Conservation (phyloP, 208 protist species). For the Crithidia bombi region DNA sequence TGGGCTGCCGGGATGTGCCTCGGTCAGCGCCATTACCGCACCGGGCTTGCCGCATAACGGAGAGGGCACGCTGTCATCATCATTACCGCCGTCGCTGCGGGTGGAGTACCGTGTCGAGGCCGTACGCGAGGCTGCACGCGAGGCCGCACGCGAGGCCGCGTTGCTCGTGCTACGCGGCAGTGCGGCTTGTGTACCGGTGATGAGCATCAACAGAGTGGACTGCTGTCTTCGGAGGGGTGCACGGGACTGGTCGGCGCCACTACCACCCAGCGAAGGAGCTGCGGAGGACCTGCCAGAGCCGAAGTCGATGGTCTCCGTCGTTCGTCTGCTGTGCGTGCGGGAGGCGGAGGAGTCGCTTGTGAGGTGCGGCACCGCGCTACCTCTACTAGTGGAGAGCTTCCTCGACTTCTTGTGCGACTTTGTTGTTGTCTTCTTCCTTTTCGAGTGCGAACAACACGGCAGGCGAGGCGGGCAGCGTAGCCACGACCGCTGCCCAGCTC, state of each 20-base stretch:
- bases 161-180: not conserved
- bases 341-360: not conserved
- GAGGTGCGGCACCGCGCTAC: not conserved
- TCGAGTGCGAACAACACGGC: not conserved
- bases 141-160: not conserved
- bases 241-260: not conserved
- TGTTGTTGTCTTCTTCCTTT: not conserved
- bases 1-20: too few species aligned
- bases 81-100: not conserved
- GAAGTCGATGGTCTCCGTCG: not conserved
- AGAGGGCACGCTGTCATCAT: not conserved
- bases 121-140: not conserved
- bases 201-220: slow-evolving; percentile 33
- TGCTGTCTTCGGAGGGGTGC: slow-evolving; percentile 2
- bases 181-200: slow-evolving; percentile 7
- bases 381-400: too few species aligned
- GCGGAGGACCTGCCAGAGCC: not conserved
- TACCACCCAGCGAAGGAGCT: not conserved
- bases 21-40: too few species aligned
- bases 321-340: slow-evolving; percentile 3
- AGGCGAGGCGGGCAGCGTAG: not conserved
- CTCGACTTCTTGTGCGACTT: not conserved
- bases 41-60: too few species aligned
- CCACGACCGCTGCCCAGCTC: slow-evolving; percentile 9
- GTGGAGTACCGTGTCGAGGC: not conserved